phyloP scores from a whole-genome alignment of 2,329 filamentous ascomycete genomes.

The Fusarium camptoceras region DNA sequence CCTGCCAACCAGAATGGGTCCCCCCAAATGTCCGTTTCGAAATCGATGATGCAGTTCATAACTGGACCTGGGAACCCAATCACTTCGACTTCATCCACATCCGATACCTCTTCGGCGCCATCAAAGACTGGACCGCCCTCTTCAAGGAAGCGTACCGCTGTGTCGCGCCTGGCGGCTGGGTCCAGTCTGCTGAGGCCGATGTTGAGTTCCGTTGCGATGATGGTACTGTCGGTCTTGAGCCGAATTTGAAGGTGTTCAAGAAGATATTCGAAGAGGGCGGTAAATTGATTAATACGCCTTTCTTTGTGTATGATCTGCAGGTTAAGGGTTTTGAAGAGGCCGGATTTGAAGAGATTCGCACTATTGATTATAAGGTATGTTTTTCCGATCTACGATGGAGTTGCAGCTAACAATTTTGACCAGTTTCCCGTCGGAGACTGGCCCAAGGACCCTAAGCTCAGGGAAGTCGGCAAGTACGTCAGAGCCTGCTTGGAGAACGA shows the following conservation, averaged over 20 bases:
- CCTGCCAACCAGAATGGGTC: slow-evolving; percentile 25
- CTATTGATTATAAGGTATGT: slow-evolving; percentile 2
- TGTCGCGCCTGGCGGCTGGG: slow-evolving; percentile 20
- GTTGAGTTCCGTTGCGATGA: slow-evolving; percentile 26
- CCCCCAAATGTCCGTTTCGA: slow-evolving; percentile 28
- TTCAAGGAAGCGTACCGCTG: slow-evolving; percentile 25
- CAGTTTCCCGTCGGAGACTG: slow-evolving; percentile 28
- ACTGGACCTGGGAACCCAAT: slow-evolving; percentile 18
- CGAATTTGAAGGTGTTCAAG: background rate
- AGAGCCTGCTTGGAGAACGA: slow-evolving; percentile 37
- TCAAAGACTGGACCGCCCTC: slow-evolving; percentile 15
- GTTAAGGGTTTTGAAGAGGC: slow-evolving; percentile 2
- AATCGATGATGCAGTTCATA: slow-evolving; percentile 22
- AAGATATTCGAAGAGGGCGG: slow-evolving; percentile 1
- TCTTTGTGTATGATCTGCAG: slow-evolving; percentile 11
- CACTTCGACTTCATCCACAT: slow-evolving; percentile 27
- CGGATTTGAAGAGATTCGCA: background rate
- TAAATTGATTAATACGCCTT: background rate
- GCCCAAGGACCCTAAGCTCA: slow-evolving; percentile 18
- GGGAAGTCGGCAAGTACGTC: slow-evolving; percentile 22
- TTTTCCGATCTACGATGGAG: background rate
- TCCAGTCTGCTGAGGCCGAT: slow-evolving; percentile 22
- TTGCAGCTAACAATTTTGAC: too few species aligned
- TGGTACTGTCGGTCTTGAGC: slow-evolving; percentile 5
- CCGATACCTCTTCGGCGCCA: slow-evolving; percentile 21